Evolutionary conservation across 805 yeast genomes (phyloP), one percentile per base, ranked within the genome.

Genomic region (Sugiyamaella mastotermitis): DNA sequence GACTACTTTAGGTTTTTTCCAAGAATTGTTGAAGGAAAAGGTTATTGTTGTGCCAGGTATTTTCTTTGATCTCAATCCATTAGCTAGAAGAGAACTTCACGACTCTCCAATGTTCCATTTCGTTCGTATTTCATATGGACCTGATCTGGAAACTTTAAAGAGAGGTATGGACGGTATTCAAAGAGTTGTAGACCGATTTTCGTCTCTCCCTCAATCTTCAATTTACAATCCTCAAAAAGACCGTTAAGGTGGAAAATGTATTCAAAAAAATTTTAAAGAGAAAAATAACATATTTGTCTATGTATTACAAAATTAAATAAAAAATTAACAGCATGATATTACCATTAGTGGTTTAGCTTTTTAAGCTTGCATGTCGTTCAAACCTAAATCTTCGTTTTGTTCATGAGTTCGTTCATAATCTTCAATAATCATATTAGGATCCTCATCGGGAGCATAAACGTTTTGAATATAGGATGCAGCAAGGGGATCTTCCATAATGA

Each of bases 381-480:
- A 68, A 16, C 99, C 99, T 47, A 92, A 72, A 30, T 82, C 90
- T 56, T 92, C 98, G 58, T 92, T 87, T 62, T 88, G 94, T 54
- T 85, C 82, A 28, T 69, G 66, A 2, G 95, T 80, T 69, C 99
- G 83, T 50, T 86, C 95, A 51, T 76, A 85, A 41, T 92, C 96
- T 63, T 83, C 95, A 44, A 83, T 75, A 29, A 60, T 70, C 97
- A 92, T 92, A 58, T 90, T 85, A 48, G 99, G 99, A 64, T 92
- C 99, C 29, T 76, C 75, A 64, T 92, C 99, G 19, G 99, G 99
- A 24, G 99, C 99, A 57, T 88, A 92, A n/a, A 90, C 92, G 57
- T 92, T 92, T 64, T 92, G 99, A 46, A 92, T 83, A 56, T 92
- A 92, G 0, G 96, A 86, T 3, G 94, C 81, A 14, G 97, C 95